Evolutionary conservation across 163 green algal species (phyloP).

Genomic region (Chlamydomonas reinhardtii): DNA sequence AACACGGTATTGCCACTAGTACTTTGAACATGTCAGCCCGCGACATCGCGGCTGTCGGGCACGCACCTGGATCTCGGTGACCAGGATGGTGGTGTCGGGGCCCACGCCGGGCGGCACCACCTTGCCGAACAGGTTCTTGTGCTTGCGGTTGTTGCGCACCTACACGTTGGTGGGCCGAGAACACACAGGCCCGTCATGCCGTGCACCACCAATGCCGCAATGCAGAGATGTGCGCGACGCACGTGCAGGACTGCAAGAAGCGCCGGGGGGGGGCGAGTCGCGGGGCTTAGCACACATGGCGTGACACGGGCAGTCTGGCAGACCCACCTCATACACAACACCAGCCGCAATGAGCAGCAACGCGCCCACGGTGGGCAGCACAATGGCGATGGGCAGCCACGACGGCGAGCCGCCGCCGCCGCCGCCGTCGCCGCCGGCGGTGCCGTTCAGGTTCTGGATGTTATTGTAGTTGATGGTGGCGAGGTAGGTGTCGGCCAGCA

Average conservation of each 20-base stretch:
- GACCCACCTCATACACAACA: conserved; percentile 50
- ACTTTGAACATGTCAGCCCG: no score
- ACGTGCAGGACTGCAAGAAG: no score
- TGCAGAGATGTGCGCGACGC: no score
- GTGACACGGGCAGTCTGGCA: no score
- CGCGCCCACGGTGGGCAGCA: conserved; percentile 51
- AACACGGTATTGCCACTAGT: no score
- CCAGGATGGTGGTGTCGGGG: conserved; percentile 52
- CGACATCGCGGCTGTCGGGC: no score
- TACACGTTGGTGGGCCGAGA: no score
- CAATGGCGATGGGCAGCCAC: conserved; percentile 55
- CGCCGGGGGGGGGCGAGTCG: no score
- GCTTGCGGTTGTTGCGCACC: conserved; percentile 57
- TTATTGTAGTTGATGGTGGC: conserved; percentile 50
- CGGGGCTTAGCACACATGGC: no score
- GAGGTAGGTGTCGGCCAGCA: conserved; percentile 37
- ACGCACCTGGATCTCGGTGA: conserved; percentile 47
- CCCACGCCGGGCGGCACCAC: conserved; percentile 48
- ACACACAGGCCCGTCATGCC: no score
- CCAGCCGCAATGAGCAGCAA: conserved; percentile 51
- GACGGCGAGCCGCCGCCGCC: conserved; percentile 32
- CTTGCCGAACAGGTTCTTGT: conserved; percentile 60
- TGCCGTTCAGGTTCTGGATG: conserved; percentile 25
- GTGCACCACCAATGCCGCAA: no score
- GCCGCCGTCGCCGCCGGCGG: background rate